Evolutionary conservation across 1,139 yeast genomes (phyloP).

Genomic region (Candida smagusa): DNA sequence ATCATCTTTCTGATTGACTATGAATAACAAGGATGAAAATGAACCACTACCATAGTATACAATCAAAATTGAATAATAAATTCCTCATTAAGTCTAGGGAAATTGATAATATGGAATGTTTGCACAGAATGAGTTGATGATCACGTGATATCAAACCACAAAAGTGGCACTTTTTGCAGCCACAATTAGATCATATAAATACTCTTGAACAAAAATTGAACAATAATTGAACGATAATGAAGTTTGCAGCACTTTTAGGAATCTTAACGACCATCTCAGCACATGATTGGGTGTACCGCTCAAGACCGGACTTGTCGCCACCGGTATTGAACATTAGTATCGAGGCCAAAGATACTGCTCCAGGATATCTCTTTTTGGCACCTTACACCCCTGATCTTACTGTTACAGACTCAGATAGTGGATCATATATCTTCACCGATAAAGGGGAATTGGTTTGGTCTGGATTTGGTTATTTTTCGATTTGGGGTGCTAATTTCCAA

Average conservation of each 20-base stretch:
- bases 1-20: too few species aligned
- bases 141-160: background rate
- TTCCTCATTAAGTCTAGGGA: too few species aligned
- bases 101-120: too few species aligned
- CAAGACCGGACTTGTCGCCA: constrained; percentile 33
- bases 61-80: too few species aligned
- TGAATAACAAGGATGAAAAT: too few species aligned
- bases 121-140: too few species aligned
- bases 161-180: constrained; percentile 3
- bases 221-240: constrained; percentile 3
- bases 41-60: too few species aligned
- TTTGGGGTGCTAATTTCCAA: constrained; percentile 33
- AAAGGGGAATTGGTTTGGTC: constrained; percentile 35
- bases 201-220: background rate
- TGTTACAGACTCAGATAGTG: constrained; percentile 12
- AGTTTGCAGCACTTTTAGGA: constrained; percentile 1
- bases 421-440: constrained; percentile 29
- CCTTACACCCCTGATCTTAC: constrained; percentile 24
- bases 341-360: constrained; percentile 18
- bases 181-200: constrained; percentile 2
- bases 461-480: constrained; percentile 27
- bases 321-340: constrained; percentile 29
- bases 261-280: constrained; percentile 1
- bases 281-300: constrained; percentile 24
- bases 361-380: constrained; percentile 31